phyloP scores from a whole-genome alignment of 2,329 filamentous ascomycete genomes.

The Clonostachys rosea region DNA sequence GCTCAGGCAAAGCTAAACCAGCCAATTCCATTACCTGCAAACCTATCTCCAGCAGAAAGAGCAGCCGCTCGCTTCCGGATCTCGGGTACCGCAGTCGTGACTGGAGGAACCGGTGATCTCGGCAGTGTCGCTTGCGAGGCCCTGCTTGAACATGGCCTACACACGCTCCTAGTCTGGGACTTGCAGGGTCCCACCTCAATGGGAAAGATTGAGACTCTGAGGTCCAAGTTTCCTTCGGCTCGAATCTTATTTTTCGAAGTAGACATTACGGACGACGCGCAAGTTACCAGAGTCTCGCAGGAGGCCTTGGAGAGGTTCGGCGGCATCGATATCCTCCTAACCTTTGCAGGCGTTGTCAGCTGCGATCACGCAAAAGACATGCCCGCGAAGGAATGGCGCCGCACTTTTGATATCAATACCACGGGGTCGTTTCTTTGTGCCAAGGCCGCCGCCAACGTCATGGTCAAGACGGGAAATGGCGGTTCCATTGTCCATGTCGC shows the following conservation, averaged over 20 bases:
- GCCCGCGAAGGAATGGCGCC: slow-evolving; percentile 52
- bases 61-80: slow-evolving; percentile 19
- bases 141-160: slow-evolving; percentile 63
- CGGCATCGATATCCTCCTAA: slow-evolving; percentile 12
- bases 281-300: slow-evolving; percentile 6
- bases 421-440: slow-evolving; percentile 68
- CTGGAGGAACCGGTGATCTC: slow-evolving; percentile 47
- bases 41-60: neutral
- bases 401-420: slow-evolving; percentile 66
- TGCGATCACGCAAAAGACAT: slow-evolving; percentile 58
- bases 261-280: slow-evolving; percentile 10
- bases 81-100: slow-evolving; percentile 21
- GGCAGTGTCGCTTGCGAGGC: slow-evolving; percentile 43
- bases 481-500: slow-evolving; percentile 64
- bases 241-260: slow-evolving; percentile 5
- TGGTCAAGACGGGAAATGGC: slow-evolving; percentile 42
- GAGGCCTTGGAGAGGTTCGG: slow-evolving; percentile 6
- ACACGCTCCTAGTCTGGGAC: slow-evolving; percentile 57
- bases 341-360: slow-evolving; percentile 58
- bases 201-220: slow-evolving; percentile 3
- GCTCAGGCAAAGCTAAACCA: too few species aligned
- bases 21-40: neutral
- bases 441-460: slow-evolving; percentile 54
- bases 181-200: slow-evolving; percentile 26
- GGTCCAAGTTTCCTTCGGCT: slow-evolving; percentile 9